Percentiles rank a stretch among this genome's conserved stretches.
Conservation (phyloP, 2,329 filamentous ascomycete genomes). For the Sporothrix curviconia region DNA sequence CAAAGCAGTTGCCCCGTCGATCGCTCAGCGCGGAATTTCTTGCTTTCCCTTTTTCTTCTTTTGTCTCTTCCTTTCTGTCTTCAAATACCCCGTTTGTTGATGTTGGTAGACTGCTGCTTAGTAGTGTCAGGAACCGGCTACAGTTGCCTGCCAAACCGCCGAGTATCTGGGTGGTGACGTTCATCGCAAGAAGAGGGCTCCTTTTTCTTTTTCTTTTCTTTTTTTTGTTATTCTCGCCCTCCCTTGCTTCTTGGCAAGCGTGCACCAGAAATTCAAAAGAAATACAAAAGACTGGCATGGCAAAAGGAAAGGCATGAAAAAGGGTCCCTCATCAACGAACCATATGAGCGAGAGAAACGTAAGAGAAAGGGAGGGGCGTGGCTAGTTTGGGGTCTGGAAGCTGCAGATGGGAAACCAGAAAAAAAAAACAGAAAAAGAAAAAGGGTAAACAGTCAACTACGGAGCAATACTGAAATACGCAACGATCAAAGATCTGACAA, state of each 20-base stretch:
- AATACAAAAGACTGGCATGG: not conserved
- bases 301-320: too few relatives aligned
- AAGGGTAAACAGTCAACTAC: not conserved
- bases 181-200: too few relatives aligned
- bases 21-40: not conserved
- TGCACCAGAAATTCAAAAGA: constrained; percentile 7
- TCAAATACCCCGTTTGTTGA: too few relatives aligned
- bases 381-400: not conserved
- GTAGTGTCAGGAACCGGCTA: too few relatives aligned
- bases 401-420: not conserved
- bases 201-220: too few relatives aligned
- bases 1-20: not conserved
- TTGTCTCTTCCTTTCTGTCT: not conserved
- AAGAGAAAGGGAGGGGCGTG: not conserved
- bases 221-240: too few relatives aligned
- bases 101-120: too few relatives aligned
- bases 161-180: not conserved
- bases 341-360: not conserved
- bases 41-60: not conserved
- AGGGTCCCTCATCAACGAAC: not conserved
- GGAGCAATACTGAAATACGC: too few relatives aligned
- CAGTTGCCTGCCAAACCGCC: not conserved
- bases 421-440: constrained; percentile 16
- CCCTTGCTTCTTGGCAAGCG: too few relatives aligned
- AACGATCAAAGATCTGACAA: constrained; percentile 22